Base-by-base conservation (phyloP, 495 filamentous ascomycete species). In the Amorphotheca resinae region DNA sequence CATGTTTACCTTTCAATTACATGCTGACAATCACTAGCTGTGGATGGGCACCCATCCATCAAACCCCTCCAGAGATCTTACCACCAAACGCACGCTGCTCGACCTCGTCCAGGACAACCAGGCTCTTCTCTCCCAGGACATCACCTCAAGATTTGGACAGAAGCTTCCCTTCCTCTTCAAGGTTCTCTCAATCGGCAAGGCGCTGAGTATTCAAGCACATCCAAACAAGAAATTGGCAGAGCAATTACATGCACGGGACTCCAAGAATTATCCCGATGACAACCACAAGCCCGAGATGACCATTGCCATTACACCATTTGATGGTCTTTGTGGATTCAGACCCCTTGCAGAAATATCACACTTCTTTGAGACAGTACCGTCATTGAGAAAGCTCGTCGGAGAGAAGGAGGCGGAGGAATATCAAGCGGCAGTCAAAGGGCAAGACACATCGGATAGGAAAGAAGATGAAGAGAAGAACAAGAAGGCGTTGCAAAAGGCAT, bases 231-330 rank as follows among this genome's bases (percentile, higher is more conserved):
- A 64, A 1, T 70, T 89, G 4, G 71, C 82, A 0, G 56, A 62
- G 9, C 64, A 77, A 46, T 65, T 87, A 2, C 76, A 85, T 60
- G 51, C 67, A 42, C 43, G 74, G 50, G 72, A 86, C 48, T 77
- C 80, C 0, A 55, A 74, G 8, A 68, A 72, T 39, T 87, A 80
- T 55, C 71, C 72, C 6, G 82, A 91, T 48, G 61, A 67, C 14
- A 89, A 87, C 57, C 80, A 87, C 60, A 88, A 89, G 58, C 83
- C 84, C 1, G 84, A 91, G 54, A 88, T 89, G 23, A 82, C 82
- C 3, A 64, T 91, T 11, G 80, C 82, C 0, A 60, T 88, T 0
- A 70, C 73, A n/a, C 71, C 76, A 14, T 88, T 89, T 53, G 82
- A 88, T 57, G 75, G 84, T 0, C 88, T 89, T 52, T 76, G 74